phyloP scores from a whole-genome alignment of 1,139 yeast species.

The Taphrina populina region DNA sequence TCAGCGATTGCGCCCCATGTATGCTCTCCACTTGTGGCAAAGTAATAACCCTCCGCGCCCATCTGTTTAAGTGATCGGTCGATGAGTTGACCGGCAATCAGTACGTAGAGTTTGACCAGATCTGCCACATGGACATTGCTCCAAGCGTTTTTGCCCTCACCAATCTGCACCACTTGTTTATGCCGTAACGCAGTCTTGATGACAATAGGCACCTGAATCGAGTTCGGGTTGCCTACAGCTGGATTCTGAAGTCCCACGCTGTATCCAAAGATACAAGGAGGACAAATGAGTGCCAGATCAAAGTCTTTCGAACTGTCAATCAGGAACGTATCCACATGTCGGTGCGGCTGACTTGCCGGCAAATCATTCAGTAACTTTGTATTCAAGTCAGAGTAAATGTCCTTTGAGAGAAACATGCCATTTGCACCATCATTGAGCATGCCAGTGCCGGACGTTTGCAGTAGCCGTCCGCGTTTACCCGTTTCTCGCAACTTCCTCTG shows the following conservation, averaged over 20 bases:
- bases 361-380: neutral
- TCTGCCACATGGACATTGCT: neutral
- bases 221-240: too few relatives aligned
- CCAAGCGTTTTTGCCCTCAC: slow-evolving; percentile 4
- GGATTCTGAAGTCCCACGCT: too few relatives aligned
- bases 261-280: too few relatives aligned
- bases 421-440: neutral
- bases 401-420: neutral
- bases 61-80: neutral
- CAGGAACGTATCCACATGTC: neutral
- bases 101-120: neutral
- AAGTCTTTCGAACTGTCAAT: neutral
- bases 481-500: neutral
- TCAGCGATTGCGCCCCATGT: neutral
- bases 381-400: neutral
- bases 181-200: neutral
- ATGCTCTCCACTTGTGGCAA: neutral
- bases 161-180: neutral
- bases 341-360: neutral
- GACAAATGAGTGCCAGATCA: too few relatives aligned
- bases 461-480: too few relatives aligned
- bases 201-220: slow-evolving; percentile 3
- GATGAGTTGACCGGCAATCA: neutral
- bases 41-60: neutral
- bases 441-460: slow-evolving; percentile 5